Evolutionary conservation across 2,329 filamentous ascomycete species (phyloP), one percentile per base, ranked within the genome.

Genomic region (Colletotrichum musae): DNA sequence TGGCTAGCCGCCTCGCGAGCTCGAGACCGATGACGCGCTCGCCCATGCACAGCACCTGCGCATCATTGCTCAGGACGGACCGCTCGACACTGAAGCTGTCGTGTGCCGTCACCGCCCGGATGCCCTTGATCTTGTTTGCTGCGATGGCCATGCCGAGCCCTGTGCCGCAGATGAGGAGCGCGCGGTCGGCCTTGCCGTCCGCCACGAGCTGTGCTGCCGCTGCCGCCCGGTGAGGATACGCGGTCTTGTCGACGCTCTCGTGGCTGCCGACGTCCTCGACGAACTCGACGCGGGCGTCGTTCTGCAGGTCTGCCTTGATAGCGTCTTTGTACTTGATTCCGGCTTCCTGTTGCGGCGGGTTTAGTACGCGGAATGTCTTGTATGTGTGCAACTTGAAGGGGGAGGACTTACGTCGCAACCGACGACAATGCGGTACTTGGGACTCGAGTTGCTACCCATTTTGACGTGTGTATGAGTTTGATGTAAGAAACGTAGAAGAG

Each of bases 21-120:
- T 97, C 94, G 56, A 96, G 79, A 0, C 94, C 94, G 52, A 97
- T 88, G 0, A 97, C 94, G 24, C 94, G 84, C 86, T 97, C 92
- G 0, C 94, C 94, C 85, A 97, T 91, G 78, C 94, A 97, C 71
- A 97, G 82, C 39, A 97, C 93, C 82, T 97, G 94, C 3, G 93
- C 93, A 78, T 97, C 91, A 80, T 97, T 97, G 82, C 92, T 94
- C 75, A 95, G 82, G 12, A 97, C 88, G 21, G 92, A 90, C 58
- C 93, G 84, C 86, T 97, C 94, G 6, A 97, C 93, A 64, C 88
- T 91, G 84, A 95, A 97, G 73, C 90, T 91, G 78, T 97, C 94
- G 79, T 97, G 94, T 1, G 94, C 94, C 5, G 94, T 97, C 18
- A 97, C 94, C n/a, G 94, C 94, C 26, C 94, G 86, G 70, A 97